These are phyloP conservation scores for Beauveria asiatica DNA, from an alignment of 2,329 filamentous ascomycete species.

Conservation along the genomic window DNA sequence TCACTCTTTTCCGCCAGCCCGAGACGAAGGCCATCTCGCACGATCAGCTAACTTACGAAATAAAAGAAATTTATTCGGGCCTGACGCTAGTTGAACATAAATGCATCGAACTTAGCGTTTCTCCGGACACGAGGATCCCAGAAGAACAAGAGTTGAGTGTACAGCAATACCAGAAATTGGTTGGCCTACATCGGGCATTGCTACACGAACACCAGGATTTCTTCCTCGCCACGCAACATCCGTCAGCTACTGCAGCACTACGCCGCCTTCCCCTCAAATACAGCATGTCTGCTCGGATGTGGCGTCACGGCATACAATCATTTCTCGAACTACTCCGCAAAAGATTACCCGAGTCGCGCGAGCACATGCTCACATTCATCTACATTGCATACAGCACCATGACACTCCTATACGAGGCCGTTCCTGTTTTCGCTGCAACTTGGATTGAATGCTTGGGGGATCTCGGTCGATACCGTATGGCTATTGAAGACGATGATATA, in stretches of 20 bases:
- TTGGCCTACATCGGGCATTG: slow-evolving; percentile 71
- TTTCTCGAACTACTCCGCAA: slow-evolving; percentile 72
- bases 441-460: slow-evolving; percentile 95
- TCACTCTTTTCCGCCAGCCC: slow-evolving; percentile 33
- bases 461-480: slow-evolving; percentile 76
- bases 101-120: slow-evolving; percentile 73
- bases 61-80: slow-evolving; percentile 75
- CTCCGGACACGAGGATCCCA: slow-evolving; percentile 40
- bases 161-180: slow-evolving; percentile 72
- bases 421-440: slow-evolving; percentile 72
- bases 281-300: slow-evolving; percentile 88
- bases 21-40: slow-evolving; percentile 63
- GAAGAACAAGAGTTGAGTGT: slow-evolving; percentile 39
- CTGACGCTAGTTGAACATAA: slow-evolving; percentile 81
- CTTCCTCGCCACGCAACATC: slow-evolving; percentile 81
- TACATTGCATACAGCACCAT: slow-evolving; percentile 88
- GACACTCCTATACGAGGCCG: slow-evolving; percentile 76
- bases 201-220: slow-evolving; percentile 81
- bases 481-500: slow-evolving; percentile 76
- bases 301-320: slow-evolving; percentile 83
- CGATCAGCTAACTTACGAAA: slow-evolving; percentile 71
- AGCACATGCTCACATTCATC: slow-evolving; percentile 88
- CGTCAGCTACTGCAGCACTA: slow-evolving; percentile 61
- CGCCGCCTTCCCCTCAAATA: slow-evolving; percentile 68
- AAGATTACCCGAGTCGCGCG: slow-evolving; percentile 64